A percentile compares a stretch with the other conserved stretches of the same genome.
Evolutionary conservation across 208 protist genomes (phyloP).

Genomic region (Leishmania braziliensis): DNA sequence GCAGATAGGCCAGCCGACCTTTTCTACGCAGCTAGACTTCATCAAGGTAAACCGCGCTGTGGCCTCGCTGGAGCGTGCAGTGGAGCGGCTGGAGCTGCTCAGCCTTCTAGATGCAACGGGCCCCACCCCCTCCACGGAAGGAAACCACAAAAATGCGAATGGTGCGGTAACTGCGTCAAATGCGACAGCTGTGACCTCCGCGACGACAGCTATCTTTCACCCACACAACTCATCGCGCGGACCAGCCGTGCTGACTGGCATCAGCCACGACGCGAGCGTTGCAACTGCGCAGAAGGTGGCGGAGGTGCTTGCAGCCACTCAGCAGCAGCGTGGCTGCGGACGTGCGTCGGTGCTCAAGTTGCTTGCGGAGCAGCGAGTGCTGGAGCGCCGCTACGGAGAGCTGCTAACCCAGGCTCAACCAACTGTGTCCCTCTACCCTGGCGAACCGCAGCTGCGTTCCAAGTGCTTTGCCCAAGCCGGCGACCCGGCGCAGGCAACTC

Average conservation of each 20-base stretch:
- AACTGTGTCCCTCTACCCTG: constrained; percentile 46
- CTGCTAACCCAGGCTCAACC: constrained; percentile 61
- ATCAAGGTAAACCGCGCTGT: constrained; percentile 80
- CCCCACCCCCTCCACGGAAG: constrained; percentile 6
- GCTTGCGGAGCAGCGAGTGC: constrained; percentile 67
- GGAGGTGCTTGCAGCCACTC: constrained; percentile 33
- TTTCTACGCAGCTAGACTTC: constrained; percentile 57
- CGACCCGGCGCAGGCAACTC: constrained; percentile 38
- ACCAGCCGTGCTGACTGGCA: constrained; percentile 16
- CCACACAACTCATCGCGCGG: constrained; percentile 15
- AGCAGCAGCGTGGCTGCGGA: constrained; percentile 41
- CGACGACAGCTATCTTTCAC: neutral
- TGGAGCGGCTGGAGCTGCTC: constrained; percentile 92
- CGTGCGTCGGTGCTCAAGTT: constrained; percentile 80
- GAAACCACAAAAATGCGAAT: constrained; percentile 3
- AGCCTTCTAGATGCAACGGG: constrained; percentile 63
- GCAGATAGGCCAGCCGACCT: constrained; percentile 40
- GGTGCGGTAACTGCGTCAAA: neutral
- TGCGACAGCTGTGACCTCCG: neutral
- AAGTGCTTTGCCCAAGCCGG: constrained; percentile 27
- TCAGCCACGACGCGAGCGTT: constrained; percentile 4
- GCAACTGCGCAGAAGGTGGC: constrained; percentile 20
- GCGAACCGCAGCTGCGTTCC: constrained; percentile 59
- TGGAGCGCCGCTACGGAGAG: constrained; percentile 86
- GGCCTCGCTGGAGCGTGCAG: constrained; percentile 79